Conservation (phyloP, 768 basidiomycete species). For the Cystobasidium onofrii region DNA sequence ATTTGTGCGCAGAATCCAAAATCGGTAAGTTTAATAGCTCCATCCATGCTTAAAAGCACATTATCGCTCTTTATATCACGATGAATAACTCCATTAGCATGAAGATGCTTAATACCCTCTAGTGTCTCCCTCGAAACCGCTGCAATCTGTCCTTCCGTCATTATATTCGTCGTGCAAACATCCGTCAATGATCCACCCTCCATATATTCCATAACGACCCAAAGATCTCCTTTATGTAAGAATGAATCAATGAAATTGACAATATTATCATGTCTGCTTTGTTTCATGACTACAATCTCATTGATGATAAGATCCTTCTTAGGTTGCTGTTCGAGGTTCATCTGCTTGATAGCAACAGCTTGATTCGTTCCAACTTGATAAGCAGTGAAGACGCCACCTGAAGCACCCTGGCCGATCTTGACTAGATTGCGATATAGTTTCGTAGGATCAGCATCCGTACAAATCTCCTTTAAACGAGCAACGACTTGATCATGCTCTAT, state of each 20-base stretch:
- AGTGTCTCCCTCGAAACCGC: conserved; percentile 88
- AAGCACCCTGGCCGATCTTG: conserved; percentile 98
- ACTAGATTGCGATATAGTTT: conserved; percentile 80
- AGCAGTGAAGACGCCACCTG: conserved; percentile 95
- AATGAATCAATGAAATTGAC: conserved; percentile 79
- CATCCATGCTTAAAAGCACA: conserved; percentile 81
- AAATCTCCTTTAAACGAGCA: conserved; percentile 80
- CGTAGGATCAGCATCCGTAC: conserved; percentile 95
- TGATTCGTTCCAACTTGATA: conserved; percentile 93
- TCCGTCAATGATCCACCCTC: conserved; percentile 94
- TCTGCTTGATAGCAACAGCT: conserved; percentile 97
- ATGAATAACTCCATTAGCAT: conserved; percentile 92
- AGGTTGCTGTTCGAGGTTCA: conserved; percentile 99
- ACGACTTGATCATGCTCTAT: conserved; percentile 77
- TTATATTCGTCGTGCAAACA: conserved; percentile 87
- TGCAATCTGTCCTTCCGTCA: conserved; percentile 98
- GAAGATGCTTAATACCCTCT: conserved; percentile 82
- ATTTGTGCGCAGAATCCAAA: conserved; percentile 97
- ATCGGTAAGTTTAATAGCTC: conserved; percentile 96
- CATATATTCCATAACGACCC: conserved; percentile 98
- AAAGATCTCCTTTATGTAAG: conserved; percentile 87
- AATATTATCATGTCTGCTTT: conserved; percentile 85
- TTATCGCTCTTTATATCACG: conserved; percentile 82
- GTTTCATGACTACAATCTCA: conserved; percentile 99
- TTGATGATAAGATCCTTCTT: conserved; percentile 91